Base-by-base conservation (phyloP, 345 rosid genomes). In the Eucalyptus melliodora region DNA sequence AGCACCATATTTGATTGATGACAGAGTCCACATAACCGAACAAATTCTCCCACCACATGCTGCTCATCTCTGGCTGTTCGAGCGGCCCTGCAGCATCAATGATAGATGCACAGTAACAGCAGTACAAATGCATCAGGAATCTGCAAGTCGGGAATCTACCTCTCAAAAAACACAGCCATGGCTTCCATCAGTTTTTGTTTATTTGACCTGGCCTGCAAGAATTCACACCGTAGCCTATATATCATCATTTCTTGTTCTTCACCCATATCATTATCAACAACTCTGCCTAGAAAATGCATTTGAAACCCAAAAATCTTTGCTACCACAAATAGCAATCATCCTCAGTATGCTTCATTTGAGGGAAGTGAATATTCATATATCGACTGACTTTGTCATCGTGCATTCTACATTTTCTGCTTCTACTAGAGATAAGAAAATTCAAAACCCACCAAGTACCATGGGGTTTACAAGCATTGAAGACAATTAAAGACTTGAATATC, bases 161-260 rank as follows among this genome's bases (percentile, higher is more conserved):
- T 96, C 83, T 97, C 97, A 92, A 96, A 97, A 96, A 97, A 97
- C 92, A 97, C 91, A 86, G 92, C 93, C 99, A 97, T 97, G 49
- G 99, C 96, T 89, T 97, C 97, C 87, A 97, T 91, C 87, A 97
- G 96, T 91, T 97, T 97, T 90, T 91, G 90, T 92, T 95, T 97
- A 86, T 97, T 95, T 56, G 92, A 44, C 91, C 95, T 95, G 67
- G 99, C 97, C 99, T 96, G 96, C 91, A 92, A 85, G 89, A 31
- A 67, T n/a, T 31, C 19, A 67, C 40, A 67, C 80, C 40, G 1
- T 31, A 67, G 80, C 80, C 40, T 67, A 16, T 31, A 67, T 67
- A 67, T 67, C 40, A 67, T 67, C 80, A 67, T 67, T 67, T n/a
- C 40, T 16, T 31, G 77, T n/a, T 67, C 77, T 67, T 67, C 21